Evolutionary conservation across 805 yeast species (phyloP).

Genomic region (Candida coleopterorum): DNA sequence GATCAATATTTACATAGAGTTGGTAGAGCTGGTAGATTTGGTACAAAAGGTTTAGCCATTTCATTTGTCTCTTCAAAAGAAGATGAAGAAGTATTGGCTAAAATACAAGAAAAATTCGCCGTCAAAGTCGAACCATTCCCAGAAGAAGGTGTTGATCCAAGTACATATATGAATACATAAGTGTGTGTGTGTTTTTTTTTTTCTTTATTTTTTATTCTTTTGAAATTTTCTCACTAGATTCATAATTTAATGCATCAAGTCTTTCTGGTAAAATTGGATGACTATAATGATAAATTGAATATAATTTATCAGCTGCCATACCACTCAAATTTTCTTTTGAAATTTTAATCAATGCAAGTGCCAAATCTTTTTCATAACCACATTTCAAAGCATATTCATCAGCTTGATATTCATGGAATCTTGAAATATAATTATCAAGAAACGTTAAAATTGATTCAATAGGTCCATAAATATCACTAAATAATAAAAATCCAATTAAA

Average conservation of each 20-base stretch:
- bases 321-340: slow-evolving; percentile 78
- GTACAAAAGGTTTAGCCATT: slow-evolving; percentile 96
- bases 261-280: slow-evolving; percentile 94
- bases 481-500: slow-evolving; percentile 75
- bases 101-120: slow-evolving; percentile 96
- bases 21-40: slow-evolving; percentile 99
- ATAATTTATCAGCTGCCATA: slow-evolving; percentile 87
- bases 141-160: slow-evolving; percentile 95
- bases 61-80: slow-evolving; percentile 82
- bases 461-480: slow-evolving; percentile 75
- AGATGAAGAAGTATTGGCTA: slow-evolving; percentile 84
- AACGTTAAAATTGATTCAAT: slow-evolving; percentile 66
- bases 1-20: slow-evolving; percentile 98
- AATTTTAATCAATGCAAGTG: slow-evolving; percentile 67
- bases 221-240: slow-evolving; percentile 35
- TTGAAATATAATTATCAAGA: slow-evolving; percentile 61
- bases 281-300: slow-evolving; percentile 81
- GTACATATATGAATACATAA: slow-evolving; percentile 93
- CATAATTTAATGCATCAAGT: slow-evolving; percentile 63
- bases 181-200: too few relatives aligned
- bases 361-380: slow-evolving; percentile 67
- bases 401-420: slow-evolving; percentile 92
- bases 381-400: slow-evolving; percentile 76
- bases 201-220: not conserved
- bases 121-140: slow-evolving; percentile 94